Evolutionary conservation across 2,329 filamentous ascomycete species (phyloP).

Genomic region (Rhytidhysteron rufulum): DNA sequence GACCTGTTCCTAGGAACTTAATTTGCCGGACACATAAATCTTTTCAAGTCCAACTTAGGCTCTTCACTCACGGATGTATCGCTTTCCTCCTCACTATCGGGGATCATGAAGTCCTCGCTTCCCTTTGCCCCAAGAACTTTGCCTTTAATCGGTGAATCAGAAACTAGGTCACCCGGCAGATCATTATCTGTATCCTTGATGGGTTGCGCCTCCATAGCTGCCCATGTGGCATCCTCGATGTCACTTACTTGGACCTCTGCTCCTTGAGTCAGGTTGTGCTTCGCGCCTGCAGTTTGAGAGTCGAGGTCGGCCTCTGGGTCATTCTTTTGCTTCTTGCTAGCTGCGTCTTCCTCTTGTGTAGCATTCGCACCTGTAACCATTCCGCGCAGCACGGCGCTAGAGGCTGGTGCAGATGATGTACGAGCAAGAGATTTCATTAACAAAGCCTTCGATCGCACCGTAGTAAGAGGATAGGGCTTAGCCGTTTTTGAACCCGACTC

Average conservation of each 20-base stretch:
- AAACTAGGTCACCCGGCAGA: too few species aligned
- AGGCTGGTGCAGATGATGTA: constrained; percentile 1
- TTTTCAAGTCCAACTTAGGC: constrained; percentile 34
- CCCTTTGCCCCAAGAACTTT: constrained; percentile 35
- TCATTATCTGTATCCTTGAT: too few species aligned
- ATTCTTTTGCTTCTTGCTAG: not conserved
- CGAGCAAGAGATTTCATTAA: not conserved
- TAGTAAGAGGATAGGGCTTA: constrained; percentile 4
- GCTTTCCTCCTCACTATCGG: constrained; percentile 41
- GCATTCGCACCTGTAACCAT: not conserved
- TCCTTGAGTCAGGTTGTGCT: constrained; percentile 4
- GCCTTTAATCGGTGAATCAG: too few species aligned
- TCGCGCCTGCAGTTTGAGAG: constrained; percentile 6
- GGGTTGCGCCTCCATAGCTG: constrained; percentile 25
- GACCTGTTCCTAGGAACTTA: not conserved
- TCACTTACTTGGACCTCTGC: not conserved
- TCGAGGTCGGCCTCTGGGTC: not conserved
- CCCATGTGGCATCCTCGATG: constrained; percentile 23
- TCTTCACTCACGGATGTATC: constrained; percentile 30
- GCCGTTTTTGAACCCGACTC: constrained; percentile 4
- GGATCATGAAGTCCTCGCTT: constrained; percentile 46
- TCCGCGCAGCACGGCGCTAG: not conserved
- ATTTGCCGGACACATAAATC: constrained; percentile 35
- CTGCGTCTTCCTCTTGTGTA: not conserved
- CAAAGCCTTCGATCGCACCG: not conserved